These are phyloP conservation scores for Arctium minus DNA, from an alignment of 129 eudicot species.

Conservation along the genomic window DNA sequence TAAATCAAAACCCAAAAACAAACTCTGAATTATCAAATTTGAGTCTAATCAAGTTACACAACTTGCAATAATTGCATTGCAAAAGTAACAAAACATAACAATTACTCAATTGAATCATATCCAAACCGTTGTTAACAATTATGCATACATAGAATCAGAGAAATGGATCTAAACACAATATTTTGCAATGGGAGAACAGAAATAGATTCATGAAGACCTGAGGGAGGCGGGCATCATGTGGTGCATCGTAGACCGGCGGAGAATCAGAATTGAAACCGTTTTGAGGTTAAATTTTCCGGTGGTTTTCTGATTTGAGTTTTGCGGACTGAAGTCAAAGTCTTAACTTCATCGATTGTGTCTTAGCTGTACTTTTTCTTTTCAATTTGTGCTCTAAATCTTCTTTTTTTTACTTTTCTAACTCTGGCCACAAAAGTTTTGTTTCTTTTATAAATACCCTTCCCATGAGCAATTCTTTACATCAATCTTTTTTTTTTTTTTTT, in stretches of 20 bases:
- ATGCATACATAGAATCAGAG: constrained; percentile 14
- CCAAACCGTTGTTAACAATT: constrained; percentile 1
- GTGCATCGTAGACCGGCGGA: constrained; percentile 18
- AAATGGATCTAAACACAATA: constrained; percentile 16
- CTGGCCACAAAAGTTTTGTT: constrained; percentile 1
- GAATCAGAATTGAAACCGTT: constrained; percentile 22
- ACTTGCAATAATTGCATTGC: background rate
- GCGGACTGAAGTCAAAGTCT: constrained; percentile 33
- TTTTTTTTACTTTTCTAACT: background rate
- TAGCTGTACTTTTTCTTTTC: constrained; percentile 20
- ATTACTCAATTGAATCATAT: constrained; percentile 15
- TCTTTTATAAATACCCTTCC: background rate
- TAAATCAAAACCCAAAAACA: constrained; percentile 12
- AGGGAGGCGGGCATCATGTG: constrained; percentile 27
- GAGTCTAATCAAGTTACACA: constrained; percentile 12
- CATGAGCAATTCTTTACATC: background rate
- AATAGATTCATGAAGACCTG: constrained; percentile 20
- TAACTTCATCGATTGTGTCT: constrained; percentile 31
- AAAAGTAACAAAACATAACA: background rate
- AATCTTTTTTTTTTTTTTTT: background rate
- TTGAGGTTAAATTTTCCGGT: constrained; percentile 22
- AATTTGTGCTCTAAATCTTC: background rate
- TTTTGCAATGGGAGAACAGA: background rate
- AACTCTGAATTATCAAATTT: constrained; percentile 9
- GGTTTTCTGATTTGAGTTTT: constrained; percentile 20